Base-by-base conservation (phyloP, 2,329 filamentous ascomycete species). In the Epichloe brachyelytri region DNA sequence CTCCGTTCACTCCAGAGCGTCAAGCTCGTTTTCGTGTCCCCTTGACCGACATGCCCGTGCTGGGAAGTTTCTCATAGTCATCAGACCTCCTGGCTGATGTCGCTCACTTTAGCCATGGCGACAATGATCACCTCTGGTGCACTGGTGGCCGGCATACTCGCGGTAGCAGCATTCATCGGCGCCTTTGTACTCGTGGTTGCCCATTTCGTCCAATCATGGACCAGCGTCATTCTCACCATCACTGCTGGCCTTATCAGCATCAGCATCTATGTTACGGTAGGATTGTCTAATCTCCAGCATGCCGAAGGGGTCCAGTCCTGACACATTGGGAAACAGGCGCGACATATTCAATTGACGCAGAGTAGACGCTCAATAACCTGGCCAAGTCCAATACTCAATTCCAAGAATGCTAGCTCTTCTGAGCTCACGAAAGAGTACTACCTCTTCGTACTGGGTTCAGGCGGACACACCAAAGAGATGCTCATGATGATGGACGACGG, bases 391-490 rank as follows among this genome's bases (percentile, higher is more conserved):
- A 26, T 48, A 7, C 33, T 22, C 15, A 26, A 6, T 14, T 17
- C 39, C 26, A 33, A 17, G 37, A 36, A 40, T 17, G n/a, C 10
- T 17, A 36, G n/a, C 5, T 15, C 37, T 37, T n/a, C 10, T 8
- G 4, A 7, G 26, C n/a, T 43, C 10, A 15, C 39, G 14, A 26
- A 43, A 3, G 68, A 69, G 26, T 78, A 90, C 65, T 72, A 89
- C 50, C 73, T 95, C 34, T 78, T 95, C 56, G 83, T 97, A 26
- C 83, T 97, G 22, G 93, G 93, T 49, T 94, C 87, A 3, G 93
- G 93, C 34, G 93, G 93, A 1, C 93, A 98, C 68, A 96, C 93
- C 0, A 83, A 88, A 46, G 93, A 98, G 68, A 95, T 98, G 86
- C 75, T 95, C 55, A 82, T 85, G 61, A 86, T 96, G 72, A 79